Conservation (phyloP, 306 rosid species). For the Cucurbita argyrosperma region DNA sequence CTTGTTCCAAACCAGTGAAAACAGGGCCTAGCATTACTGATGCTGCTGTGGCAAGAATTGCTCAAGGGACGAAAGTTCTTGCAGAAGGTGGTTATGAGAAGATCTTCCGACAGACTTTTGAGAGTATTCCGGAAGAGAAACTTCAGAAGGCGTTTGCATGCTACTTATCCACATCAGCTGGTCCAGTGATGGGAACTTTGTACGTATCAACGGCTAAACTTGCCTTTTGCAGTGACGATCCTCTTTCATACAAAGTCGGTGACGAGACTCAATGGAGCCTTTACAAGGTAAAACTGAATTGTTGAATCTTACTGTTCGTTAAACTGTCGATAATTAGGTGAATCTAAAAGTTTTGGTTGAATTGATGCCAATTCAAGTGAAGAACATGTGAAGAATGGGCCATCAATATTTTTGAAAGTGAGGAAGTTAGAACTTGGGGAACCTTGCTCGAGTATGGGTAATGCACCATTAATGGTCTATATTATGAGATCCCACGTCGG, state of each 20-base stretch:
- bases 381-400: not conserved
- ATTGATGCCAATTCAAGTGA: not conserved
- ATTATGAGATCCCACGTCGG: too few species aligned
- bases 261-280: conserved; percentile 76
- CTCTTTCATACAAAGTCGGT: conserved; percentile 64
- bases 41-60: conserved; percentile 94
- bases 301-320: not conserved
- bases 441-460: not conserved
- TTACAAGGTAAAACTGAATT: conserved; percentile 50
- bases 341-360: not conserved
- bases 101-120: conserved; percentile 66
- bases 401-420: not conserved
- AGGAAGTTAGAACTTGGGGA: not conserved
- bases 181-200: conserved; percentile 85
- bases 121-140: conserved; percentile 71
- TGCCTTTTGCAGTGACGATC: conserved; percentile 83
- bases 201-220: conserved; percentile 78
- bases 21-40: conserved; percentile 93
- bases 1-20: conserved; percentile 45
- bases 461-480: not conserved
- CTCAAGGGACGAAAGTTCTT: conserved; percentile 88
- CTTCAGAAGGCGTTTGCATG: conserved; percentile 80
- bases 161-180: conserved; percentile 92
- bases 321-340: not conserved
- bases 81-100: conserved; percentile 98